Conservation (phyloP, 2,329 filamentous ascomycete genomes). For the Cercospora brassicicola region DNA sequence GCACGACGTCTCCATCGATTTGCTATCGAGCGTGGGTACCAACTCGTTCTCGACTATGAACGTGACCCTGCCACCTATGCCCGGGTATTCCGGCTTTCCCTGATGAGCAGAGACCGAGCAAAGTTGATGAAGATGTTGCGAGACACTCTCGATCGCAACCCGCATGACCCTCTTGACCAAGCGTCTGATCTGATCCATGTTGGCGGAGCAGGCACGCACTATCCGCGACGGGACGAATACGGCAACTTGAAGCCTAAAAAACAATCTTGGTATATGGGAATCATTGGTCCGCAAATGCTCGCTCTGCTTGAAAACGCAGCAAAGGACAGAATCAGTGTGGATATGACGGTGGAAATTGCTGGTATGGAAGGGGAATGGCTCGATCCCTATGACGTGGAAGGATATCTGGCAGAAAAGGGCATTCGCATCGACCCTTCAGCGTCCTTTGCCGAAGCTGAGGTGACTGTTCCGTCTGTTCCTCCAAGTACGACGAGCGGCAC, state of each 20-base stretch:
- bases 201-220: conserved; percentile 69
- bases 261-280: conserved; percentile 32
- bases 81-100: conserved; percentile 31
- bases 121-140: conserved; percentile 40
- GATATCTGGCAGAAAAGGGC: conserved; percentile 65
- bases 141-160: conserved; percentile 41
- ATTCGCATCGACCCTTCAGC: conserved; percentile 62
- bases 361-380: conserved; percentile 75
- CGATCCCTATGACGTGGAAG: conserved; percentile 73
- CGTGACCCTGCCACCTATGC: conserved; percentile 30
- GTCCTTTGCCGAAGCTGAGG: conserved; percentile 61
- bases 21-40: conserved; percentile 62
- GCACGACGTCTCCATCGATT: conserved; percentile 68
- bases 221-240: conserved; percentile 43
- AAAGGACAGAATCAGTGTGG: conserved; percentile 30
- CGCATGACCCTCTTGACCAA: conserved; percentile 58
- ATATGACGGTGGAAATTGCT: conserved; percentile 53
- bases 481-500: not conserved
- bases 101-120: conserved; percentile 24
- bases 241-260: conserved; percentile 58
- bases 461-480: conserved; percentile 9
- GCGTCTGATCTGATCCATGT: conserved; percentile 64
- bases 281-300: conserved; percentile 35
- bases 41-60: conserved; percentile 56
- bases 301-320: conserved; percentile 31